phyloP scores from a whole-genome alignment of 768 basidiomycete species.

The Boletus vermiculosoides region DNA sequence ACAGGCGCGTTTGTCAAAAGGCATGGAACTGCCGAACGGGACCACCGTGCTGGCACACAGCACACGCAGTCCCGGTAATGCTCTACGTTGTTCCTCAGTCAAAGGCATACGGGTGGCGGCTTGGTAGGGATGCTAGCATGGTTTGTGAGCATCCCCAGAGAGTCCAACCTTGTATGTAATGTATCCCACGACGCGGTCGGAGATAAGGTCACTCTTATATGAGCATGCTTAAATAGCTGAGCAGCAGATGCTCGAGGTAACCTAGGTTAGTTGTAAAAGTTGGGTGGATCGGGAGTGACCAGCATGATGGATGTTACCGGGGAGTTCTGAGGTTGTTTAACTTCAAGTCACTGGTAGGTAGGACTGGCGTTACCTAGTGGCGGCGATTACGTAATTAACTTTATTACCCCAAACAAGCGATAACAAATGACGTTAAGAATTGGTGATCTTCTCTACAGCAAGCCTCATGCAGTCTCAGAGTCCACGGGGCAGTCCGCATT shows the following conservation, averaged over 20 bases:
- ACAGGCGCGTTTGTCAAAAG: constrained; percentile 1
- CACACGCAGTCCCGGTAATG: background rate
- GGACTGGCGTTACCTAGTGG: no score
- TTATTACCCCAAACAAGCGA: no score
- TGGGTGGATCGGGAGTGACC: background rate
- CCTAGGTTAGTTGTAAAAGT: background rate
- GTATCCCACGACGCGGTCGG: background rate
- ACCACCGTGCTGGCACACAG: background rate
- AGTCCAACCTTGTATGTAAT: background rate
- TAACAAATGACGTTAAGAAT: no score
- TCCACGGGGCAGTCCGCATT: no score
- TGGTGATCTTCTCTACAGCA: no score
- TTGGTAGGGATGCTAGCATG: background rate
- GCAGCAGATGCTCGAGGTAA: background rate
- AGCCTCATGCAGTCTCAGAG: no score
- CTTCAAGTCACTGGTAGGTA: no score
- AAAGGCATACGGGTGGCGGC: constrained; percentile 2
- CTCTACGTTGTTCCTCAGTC: constrained; percentile 5
- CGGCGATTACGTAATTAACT: no score
- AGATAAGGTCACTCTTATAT: background rate
- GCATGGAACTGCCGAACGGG: background rate
- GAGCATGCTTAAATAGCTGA: background rate
- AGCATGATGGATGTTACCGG: background rate
- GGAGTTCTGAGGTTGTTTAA: background rate
- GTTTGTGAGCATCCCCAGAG: background rate